A percentile compares a stretch with the other conserved stretches of the same genome.
Evolutionary conservation across 2,329 filamentous ascomycete genomes (phyloP).

Genomic region (Beauveria rudraprayagi): DNA sequence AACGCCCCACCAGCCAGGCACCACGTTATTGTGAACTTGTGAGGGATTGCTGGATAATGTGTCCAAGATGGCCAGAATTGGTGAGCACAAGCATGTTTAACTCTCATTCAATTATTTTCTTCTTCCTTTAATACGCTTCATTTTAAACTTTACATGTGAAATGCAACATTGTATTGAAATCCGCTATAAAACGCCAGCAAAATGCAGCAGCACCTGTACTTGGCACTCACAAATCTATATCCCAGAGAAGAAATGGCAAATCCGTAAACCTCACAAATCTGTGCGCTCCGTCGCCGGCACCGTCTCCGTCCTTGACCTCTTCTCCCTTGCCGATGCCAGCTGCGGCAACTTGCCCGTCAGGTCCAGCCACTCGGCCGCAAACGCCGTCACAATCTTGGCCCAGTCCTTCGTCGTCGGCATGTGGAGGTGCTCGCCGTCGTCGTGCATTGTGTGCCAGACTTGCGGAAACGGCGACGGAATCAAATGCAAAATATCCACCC

Average conservation of each 20-base stretch:
- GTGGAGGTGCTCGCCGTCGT: constrained; percentile 81
- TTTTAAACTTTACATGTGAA: too few species aligned
- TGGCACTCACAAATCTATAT: background rate
- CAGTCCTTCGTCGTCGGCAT: constrained; percentile 75
- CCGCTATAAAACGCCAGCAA: constrained; percentile 1
- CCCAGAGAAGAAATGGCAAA: background rate
- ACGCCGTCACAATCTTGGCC: constrained; percentile 75
- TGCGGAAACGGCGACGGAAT: constrained; percentile 76
- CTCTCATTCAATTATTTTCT: background rate
- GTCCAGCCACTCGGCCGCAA: constrained; percentile 89
- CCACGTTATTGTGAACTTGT: background rate
- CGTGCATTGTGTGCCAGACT: constrained; percentile 80
- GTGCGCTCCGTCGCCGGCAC: constrained; percentile 23
- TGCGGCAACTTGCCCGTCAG: constrained; percentile 38
- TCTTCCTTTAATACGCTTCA: background rate
- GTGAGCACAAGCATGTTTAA: too few species aligned
- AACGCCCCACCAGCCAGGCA: background rate
- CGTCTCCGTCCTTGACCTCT: constrained; percentile 19
- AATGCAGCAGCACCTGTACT: background rate
- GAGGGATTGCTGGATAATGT: background rate
- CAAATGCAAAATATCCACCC: constrained; percentile 82
- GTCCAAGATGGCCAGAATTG: background rate
- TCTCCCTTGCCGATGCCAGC: constrained; percentile 16
- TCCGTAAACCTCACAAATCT: constrained; percentile 21
- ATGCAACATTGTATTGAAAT: background rate